Evolutionary conservation across 768 basidiomycete genomes (phyloP).

Genomic region (Auricularia sp.): DNA sequence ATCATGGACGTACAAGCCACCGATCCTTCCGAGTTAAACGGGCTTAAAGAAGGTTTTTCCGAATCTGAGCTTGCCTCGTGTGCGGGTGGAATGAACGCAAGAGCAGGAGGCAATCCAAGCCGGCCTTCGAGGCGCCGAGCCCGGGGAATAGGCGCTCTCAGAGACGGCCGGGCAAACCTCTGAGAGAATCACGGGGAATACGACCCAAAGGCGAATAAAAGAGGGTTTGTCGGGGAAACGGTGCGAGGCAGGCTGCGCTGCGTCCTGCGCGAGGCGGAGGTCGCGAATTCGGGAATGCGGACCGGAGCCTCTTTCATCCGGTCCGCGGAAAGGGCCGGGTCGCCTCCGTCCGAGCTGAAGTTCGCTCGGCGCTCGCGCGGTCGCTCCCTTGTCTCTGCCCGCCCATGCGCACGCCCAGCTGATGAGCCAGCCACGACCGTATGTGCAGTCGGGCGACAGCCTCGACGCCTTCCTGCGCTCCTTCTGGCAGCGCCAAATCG

Average conservation of each 20-base stretch:
- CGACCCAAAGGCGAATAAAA: too few species aligned
- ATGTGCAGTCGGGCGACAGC: slow-evolving; percentile 76
- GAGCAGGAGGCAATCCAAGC: too few species aligned
- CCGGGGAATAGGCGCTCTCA: too few species aligned
- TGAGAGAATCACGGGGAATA: too few species aligned
- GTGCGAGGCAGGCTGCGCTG: background rate
- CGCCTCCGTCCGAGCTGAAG: background rate
- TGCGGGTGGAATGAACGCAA: too few species aligned
- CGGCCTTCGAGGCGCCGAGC: too few species aligned
- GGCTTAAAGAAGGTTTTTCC: too few species aligned
- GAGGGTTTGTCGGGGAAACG: background rate
- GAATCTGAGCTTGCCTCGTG: too few species aligned
- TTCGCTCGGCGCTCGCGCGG: background rate
- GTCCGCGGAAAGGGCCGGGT: background rate
- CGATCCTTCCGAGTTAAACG: too few species aligned
- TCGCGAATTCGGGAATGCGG: background rate
- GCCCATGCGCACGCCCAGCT: background rate
- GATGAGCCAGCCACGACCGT: slow-evolving; percentile 30
- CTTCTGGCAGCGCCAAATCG: slow-evolving; percentile 87
- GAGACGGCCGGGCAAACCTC: too few species aligned
- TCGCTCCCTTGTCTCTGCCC: background rate
- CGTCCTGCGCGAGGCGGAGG: background rate
- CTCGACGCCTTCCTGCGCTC: slow-evolving; percentile 74
- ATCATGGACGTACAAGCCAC: too few species aligned
- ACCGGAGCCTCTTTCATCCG: background rate